phyloP scores from a whole-genome alignment of 179 eudicot species.

The Heliamphora pulchella region DNA sequence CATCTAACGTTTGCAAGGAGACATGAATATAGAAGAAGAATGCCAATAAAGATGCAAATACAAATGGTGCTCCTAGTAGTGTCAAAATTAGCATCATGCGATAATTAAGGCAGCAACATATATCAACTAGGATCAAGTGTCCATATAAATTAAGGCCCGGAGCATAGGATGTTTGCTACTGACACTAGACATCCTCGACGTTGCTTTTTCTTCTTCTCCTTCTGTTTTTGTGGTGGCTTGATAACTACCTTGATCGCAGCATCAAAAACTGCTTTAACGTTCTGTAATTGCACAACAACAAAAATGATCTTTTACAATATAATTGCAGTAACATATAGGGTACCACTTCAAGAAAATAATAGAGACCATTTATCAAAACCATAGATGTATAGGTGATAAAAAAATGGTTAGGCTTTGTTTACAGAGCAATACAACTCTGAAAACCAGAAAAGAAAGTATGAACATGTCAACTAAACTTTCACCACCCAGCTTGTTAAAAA shows the following conservation, averaged over 20 bases:
- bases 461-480: slow-evolving; percentile 1
- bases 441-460: neutral
- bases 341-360: neutral
- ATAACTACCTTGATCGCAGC: slow-evolving; percentile 92
- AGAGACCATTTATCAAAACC: neutral
- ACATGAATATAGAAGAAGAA: neutral
- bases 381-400: neutral
- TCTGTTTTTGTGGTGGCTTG: slow-evolving; percentile 82
- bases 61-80: neutral
- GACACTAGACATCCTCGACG: slow-evolving; percentile 62
- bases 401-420: neutral
- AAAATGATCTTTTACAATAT: neutral
- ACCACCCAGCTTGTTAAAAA: neutral
- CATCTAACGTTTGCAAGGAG: neutral
- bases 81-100: slow-evolving; percentile 2
- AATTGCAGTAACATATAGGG: neutral
- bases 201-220: slow-evolving; percentile 84
- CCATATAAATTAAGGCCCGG: slow-evolving; percentile 8
- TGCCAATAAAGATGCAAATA: neutral
- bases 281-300: slow-evolving; percentile 35
- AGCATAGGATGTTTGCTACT: slow-evolving; percentile 26
- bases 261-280: slow-evolving; percentile 96
- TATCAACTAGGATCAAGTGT: neutral
- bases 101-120: neutral
- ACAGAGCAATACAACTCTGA: neutral